Conservation (phyloP, 2,329 filamentous ascomycete species). For the Stromatinia cepivora region DNA sequence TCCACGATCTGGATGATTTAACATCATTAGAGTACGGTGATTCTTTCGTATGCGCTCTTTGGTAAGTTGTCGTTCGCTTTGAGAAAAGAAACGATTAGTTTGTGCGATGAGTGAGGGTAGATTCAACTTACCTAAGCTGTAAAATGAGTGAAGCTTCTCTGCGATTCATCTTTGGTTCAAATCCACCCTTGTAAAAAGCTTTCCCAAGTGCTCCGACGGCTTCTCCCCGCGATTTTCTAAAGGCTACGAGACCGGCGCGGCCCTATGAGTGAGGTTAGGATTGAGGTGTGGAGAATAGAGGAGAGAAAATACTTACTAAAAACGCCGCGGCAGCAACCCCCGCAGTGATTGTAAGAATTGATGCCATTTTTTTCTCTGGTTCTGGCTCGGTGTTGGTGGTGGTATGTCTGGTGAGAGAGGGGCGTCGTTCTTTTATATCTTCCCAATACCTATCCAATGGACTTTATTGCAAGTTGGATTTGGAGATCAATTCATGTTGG, state of each 20-base stretch:
- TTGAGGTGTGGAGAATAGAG: slow-evolving; percentile 25
- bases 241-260: slow-evolving; percentile 86
- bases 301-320: slow-evolving; percentile 50
- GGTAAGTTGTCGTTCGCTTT: slow-evolving; percentile 79
- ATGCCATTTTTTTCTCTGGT: slow-evolving; percentile 51
- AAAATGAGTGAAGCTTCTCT: slow-evolving; percentile 89
- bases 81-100: neutral
- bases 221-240: slow-evolving; percentile 77
- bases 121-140: slow-evolving; percentile 71
- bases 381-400: neutral
- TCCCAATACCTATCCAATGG: neutral
- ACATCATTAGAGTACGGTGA: slow-evolving; percentile 91
- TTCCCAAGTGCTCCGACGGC: slow-evolving; percentile 76
- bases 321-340: slow-evolving; percentile 67
- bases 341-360: slow-evolving; percentile 57
- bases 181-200: slow-evolving; percentile 98
- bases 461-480: neutral
- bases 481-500: neutral
- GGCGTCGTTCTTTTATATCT: slow-evolving; percentile 2
- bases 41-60: slow-evolving; percentile 96
- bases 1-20: slow-evolving; percentile 97
- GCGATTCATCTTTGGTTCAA: slow-evolving; percentile 91
- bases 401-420: neutral
- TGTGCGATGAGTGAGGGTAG: neutral
- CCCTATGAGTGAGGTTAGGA: slow-evolving; percentile 56